Conservation (phyloP, 176 grass and related monocot species). For the Triticum timopheevii region DNA sequence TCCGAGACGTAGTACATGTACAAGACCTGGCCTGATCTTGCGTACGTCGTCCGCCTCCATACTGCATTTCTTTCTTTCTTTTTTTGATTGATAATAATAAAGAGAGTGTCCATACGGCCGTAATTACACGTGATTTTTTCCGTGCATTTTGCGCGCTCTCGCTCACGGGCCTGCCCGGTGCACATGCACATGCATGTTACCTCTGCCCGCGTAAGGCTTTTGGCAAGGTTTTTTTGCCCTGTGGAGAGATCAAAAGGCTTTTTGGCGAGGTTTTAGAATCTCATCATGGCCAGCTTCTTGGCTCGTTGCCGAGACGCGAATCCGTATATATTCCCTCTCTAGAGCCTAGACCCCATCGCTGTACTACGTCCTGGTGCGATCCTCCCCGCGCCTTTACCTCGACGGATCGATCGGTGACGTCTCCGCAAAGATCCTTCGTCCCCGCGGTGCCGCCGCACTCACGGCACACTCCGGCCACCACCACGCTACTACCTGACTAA, state of each 20-base stretch:
- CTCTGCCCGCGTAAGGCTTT: no score
- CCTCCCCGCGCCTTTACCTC: background rate
- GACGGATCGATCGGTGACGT: constrained; percentile 19
- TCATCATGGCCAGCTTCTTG: background rate
- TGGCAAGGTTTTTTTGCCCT: no score
- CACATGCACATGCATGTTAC: no score
- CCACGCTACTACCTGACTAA: background rate
- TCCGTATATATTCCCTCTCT: background rate
- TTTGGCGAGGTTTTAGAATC: background rate
- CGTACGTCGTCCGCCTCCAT: no score
- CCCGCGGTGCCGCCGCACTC: background rate
- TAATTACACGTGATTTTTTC: no score
- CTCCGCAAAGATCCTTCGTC: constrained; percentile 12
- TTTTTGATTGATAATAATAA: no score
- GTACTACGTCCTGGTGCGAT: background rate
- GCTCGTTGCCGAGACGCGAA: background rate
- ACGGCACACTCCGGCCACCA: background rate
- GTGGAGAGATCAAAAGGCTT: background rate
- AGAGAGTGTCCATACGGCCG: no score
- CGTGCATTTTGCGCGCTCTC: no score
- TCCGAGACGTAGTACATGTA: no score
- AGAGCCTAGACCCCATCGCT: background rate
- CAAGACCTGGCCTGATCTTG: no score
- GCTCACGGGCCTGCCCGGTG: no score
- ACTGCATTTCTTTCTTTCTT: no score